These are phyloP conservation scores for Phylloporus sp. DNA, from an alignment of 768 basidiomycete species.

Conservation along the genomic window DNA sequence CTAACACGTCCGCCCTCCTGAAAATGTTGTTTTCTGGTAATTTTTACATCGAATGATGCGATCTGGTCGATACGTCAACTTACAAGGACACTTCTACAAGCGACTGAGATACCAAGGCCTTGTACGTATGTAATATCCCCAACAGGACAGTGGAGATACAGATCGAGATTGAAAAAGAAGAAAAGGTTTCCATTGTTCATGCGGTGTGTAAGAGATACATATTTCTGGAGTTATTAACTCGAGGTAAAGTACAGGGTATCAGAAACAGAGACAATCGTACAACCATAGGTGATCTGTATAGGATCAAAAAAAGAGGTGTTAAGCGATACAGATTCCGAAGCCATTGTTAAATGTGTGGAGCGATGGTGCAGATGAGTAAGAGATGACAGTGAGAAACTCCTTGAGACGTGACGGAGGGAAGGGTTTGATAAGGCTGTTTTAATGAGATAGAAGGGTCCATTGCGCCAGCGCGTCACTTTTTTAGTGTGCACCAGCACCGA, in stretches of 20 bases:
- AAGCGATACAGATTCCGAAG: conserved; percentile 28
- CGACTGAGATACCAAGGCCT: neutral
- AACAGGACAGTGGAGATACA: neutral
- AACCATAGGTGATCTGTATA: conserved; percentile 18
- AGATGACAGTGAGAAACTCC: conserved; percentile 26
- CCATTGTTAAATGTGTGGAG: conserved; percentile 14
- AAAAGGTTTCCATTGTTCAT: conserved; percentile 8
- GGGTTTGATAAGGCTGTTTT: conserved; percentile 16
- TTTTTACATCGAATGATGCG: neutral
- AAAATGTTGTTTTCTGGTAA: conserved; percentile 2
- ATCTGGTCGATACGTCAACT: conserved; percentile 7
- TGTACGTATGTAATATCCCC: conserved; percentile 3
- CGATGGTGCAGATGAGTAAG: conserved; percentile 19
- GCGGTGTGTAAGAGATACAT: conserved; percentile 29
- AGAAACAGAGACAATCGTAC: conserved; percentile 15
- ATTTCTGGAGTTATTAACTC: conserved; percentile 25
- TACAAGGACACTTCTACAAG: neutral
- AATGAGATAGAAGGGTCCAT: conserved; percentile 12
- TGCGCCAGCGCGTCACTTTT: conserved; percentile 21
- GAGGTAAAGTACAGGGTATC: conserved; percentile 31
- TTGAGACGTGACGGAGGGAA: conserved; percentile 3
- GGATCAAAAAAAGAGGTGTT: conserved; percentile 9
- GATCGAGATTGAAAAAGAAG: neutral
- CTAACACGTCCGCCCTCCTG: neutral
- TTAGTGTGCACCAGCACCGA: conserved; percentile 41